Evolutionary conservation across 2,329 filamentous ascomycete species (phyloP).

Genomic region (Diaporthe citri): DNA sequence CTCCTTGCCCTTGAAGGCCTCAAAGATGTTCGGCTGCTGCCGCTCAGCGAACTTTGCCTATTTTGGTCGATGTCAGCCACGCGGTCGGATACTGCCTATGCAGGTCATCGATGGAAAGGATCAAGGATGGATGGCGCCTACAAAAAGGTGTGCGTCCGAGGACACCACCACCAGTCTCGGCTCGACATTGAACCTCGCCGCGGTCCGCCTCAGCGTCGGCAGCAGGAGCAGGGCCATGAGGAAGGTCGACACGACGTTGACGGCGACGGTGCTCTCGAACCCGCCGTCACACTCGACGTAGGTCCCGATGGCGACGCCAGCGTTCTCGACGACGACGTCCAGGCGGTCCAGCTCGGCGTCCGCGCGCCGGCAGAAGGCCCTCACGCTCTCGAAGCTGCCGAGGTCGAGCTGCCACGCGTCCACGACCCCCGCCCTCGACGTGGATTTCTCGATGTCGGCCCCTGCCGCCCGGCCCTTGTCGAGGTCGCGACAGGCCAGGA

Average conservation of each 20-base stretch:
- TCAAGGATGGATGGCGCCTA: slow-evolving; percentile 35
- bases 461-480: slow-evolving; percentile 55
- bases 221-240: slow-evolving; percentile 59
- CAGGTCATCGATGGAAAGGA: background rate
- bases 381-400: slow-evolving; percentile 58
- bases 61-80: background rate
- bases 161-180: slow-evolving; percentile 55
- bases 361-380: slow-evolving; percentile 53
- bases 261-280: slow-evolving; percentile 56
- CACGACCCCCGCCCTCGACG: slow-evolving; percentile 46
- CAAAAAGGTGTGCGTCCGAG: slow-evolving; percentile 53
- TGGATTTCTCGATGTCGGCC: slow-evolving; percentile 50
- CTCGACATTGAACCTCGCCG: slow-evolving; percentile 48
- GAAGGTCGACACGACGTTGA: slow-evolving; percentile 62
- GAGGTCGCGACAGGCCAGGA: slow-evolving; percentile 54
- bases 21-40: slow-evolving; percentile 49
- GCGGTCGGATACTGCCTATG: background rate
- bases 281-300: slow-evolving; percentile 49
- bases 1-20: slow-evolving; percentile 48
- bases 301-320: slow-evolving; percentile 47
- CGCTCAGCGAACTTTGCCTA: slow-evolving; percentile 52
- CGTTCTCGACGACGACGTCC: slow-evolving; percentile 59
- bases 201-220: slow-evolving; percentile 55
- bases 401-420: slow-evolving; percentile 67
- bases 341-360: slow-evolving; percentile 52